Evolutionary conservation across 179 eudicot genomes (phyloP).

Genomic region (Monotropa hypopitys): DNA sequence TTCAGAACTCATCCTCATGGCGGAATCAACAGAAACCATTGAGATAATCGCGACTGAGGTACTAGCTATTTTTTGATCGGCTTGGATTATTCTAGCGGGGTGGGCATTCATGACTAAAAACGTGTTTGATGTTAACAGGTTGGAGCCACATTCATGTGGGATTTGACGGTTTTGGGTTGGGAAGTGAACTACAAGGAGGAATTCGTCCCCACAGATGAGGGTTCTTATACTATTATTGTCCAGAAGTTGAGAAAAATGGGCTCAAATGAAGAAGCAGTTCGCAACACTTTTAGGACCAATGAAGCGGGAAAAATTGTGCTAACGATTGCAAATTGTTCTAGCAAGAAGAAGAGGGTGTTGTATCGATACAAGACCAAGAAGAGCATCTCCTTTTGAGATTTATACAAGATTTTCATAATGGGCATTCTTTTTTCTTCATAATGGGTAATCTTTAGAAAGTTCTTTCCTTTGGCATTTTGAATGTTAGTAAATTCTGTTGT

Average conservation of each 20-base stretch:
- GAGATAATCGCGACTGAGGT: constrained; percentile 42
- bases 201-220: constrained; percentile 45
- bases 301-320: constrained; percentile 56
- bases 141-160: constrained; percentile 38
- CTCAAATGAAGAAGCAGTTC: constrained; percentile 31
- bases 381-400: background rate
- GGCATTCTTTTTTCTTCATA: background rate
- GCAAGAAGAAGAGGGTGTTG: constrained; percentile 49
- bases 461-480: background rate
- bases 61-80: background rate
- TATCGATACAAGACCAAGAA: constrained; percentile 41
- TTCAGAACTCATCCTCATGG: constrained; percentile 32
- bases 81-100: no score
- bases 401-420: background rate
- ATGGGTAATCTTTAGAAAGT: background rate
- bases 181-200: constrained; percentile 67
- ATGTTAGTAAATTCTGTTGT: background rate
- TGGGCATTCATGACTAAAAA: background rate
- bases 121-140: constrained; percentile 5
- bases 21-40: constrained; percentile 33
- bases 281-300: constrained; percentile 33
- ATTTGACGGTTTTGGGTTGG: constrained; percentile 53
- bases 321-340: constrained; percentile 32
- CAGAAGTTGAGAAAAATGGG: constrained; percentile 35
- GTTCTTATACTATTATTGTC: constrained; percentile 42